Conservation (phyloP, 805 yeast species). For the Kodamaea kakaduensis region DNA sequence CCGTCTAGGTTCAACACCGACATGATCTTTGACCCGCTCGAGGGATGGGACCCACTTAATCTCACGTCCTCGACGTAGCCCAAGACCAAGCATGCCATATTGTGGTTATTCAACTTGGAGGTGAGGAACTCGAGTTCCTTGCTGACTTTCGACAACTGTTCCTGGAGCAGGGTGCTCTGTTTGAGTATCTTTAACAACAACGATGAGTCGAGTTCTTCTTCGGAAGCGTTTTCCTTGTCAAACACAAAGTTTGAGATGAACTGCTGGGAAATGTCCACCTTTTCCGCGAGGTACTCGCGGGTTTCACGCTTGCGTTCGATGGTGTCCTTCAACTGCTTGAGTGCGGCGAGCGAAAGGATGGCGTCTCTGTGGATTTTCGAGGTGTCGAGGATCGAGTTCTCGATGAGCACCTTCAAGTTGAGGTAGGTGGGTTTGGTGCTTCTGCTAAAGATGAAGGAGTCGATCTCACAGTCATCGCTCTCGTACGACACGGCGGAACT, state of each 20-base stretch:
- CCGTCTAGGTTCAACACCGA: background rate
- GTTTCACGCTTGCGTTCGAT: constrained; percentile 29
- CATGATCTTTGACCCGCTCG: background rate
- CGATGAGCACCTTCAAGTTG: constrained; percentile 41
- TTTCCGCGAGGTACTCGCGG: constrained; percentile 28
- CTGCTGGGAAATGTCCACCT: constrained; percentile 30
- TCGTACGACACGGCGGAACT: constrained; percentile 19
- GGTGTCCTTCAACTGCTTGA: constrained; percentile 25
- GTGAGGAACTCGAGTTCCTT: constrained; percentile 28
- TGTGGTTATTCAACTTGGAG: constrained; percentile 35
- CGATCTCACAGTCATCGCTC: constrained; percentile 18
- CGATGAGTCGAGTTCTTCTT: constrained; percentile 21
- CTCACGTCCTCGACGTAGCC: constrained; percentile 46
- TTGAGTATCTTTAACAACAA: constrained; percentile 30
- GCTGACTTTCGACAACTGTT: constrained; percentile 22
- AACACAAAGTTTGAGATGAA: constrained; percentile 27
- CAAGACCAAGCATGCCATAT: constrained; percentile 41
- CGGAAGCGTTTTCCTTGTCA: constrained; percentile 28
- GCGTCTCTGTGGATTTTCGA: constrained; percentile 32
- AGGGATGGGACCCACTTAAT: constrained; percentile 13
- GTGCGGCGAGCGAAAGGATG: constrained; percentile 27
- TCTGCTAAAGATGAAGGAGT: constrained; percentile 13
- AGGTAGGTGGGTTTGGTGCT: constrained; percentile 29
- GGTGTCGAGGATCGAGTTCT: constrained; percentile 41
- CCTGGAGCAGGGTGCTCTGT: constrained; percentile 30